Conservation (phyloP, 2,329 filamentous ascomycete species). For the Paecilomyces sp. region DNA sequence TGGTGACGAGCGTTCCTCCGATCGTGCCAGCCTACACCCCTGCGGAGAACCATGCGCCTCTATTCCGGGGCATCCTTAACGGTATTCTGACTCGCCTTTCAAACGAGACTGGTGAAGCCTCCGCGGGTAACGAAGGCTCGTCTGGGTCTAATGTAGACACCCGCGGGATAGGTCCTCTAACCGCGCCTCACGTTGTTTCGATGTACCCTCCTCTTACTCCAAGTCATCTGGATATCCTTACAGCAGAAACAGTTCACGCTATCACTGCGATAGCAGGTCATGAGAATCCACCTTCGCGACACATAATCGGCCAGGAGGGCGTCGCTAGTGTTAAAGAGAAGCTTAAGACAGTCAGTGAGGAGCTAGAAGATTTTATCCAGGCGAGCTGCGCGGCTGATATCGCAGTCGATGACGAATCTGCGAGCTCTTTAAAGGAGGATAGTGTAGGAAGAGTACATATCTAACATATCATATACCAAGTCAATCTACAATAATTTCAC, state of each 20-base stretch:
- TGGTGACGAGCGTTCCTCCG: constrained; percentile 74
- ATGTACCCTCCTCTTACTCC: constrained; percentile 68
- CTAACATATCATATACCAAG: constrained; percentile 1
- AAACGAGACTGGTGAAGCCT: constrained; percentile 26
- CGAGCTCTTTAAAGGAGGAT: constrained; percentile 12
- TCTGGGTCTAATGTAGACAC: constrained; percentile 9
- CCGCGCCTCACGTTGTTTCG: constrained; percentile 46
- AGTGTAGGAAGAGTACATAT: constrained; percentile 9
- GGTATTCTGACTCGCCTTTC: constrained; percentile 72
- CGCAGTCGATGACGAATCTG: constrained; percentile 22
- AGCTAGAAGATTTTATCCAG: constrained; percentile 92
- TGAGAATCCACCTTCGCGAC: constrained; percentile 87
- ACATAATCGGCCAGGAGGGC: constrained; percentile 89
- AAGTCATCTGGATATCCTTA: constrained; percentile 63
- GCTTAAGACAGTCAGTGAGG: constrained; percentile 90
- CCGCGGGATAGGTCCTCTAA: constrained; percentile 28
- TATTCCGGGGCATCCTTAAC: constrained; percentile 74
- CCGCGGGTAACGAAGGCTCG: constrained; percentile 10
- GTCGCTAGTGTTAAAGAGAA: constrained; percentile 89
- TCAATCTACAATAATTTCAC: neutral
- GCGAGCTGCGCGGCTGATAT: constrained; percentile 75
- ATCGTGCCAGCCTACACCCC: constrained; percentile 61
- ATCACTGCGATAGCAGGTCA: constrained; percentile 88
- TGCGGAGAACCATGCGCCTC: constrained; percentile 66
- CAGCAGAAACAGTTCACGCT: constrained; percentile 84